Conservation (phyloP, 306 rosid genomes). For the Pyrus pyrifolia region DNA sequence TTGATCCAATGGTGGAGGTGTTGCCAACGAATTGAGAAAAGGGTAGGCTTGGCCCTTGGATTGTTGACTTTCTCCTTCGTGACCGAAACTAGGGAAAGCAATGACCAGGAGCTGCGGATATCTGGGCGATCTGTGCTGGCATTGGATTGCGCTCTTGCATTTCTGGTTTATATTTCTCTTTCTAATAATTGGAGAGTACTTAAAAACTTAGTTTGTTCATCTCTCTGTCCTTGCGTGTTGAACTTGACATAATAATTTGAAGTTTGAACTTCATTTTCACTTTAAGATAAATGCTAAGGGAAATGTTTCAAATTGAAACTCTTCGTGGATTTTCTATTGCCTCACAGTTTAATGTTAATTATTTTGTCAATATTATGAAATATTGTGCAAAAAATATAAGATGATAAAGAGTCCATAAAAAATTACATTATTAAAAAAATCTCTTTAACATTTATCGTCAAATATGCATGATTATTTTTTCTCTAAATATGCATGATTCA, state of each 20-base stretch:
- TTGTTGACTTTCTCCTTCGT: neutral
- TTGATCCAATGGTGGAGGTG: neutral
- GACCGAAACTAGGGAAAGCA: neutral
- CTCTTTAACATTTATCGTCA: too few relatives aligned
- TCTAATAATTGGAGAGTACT: neutral
- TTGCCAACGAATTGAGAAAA: neutral
- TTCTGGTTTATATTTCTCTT: neutral
- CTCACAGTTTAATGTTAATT: too few relatives aligned
- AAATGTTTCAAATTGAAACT: too few relatives aligned
- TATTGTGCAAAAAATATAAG: too few relatives aligned
- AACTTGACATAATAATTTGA: neutral
- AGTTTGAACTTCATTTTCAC: neutral
- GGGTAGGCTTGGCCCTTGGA: neutral
- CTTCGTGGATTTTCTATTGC: rapidly evolving
- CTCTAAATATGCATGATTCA: neutral
- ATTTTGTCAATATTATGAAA: too few relatives aligned
- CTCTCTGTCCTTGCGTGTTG: neutral
- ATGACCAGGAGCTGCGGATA: neutral
- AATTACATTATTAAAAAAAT: too few relatives aligned
- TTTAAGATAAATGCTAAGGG: too few relatives aligned
- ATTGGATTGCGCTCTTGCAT: neutral
- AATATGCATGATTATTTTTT: too few relatives aligned
- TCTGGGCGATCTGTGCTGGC: neutral
- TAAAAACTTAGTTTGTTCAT: neutral
- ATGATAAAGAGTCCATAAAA: rapidly evolving